Evolutionary conservation across 2,329 filamentous ascomycete genomes (phyloP).

Genomic region (Neofusicoccum sp.): DNA sequence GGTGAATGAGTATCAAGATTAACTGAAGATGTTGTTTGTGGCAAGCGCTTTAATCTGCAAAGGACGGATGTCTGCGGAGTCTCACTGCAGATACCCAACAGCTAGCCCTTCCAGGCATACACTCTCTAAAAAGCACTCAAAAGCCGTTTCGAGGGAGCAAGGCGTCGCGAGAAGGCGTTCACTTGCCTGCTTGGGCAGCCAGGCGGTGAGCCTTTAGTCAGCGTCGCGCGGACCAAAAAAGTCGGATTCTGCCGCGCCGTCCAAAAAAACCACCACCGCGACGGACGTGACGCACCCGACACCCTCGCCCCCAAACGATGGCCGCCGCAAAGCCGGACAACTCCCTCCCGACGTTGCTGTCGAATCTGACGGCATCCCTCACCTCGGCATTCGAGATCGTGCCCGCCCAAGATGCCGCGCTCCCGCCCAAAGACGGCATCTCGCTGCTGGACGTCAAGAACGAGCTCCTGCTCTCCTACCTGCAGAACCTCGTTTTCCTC

Average conservation of each 20-base stretch:
- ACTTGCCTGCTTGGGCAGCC: too few relatives aligned
- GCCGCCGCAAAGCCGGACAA: constrained; percentile 29
- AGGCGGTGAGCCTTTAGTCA: background rate
- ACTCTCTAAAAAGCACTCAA: too few relatives aligned
- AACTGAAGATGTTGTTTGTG: too few relatives aligned
- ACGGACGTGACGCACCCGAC: background rate
- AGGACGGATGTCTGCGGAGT: too few relatives aligned
- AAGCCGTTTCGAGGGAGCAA: too few relatives aligned
- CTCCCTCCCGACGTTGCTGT: constrained; percentile 40
- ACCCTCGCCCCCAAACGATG: background rate
- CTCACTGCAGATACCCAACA: too few relatives aligned
- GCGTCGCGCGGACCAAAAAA: background rate
- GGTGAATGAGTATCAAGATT: too few relatives aligned
- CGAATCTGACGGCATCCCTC: constrained; percentile 56
- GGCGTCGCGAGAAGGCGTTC: too few relatives aligned
- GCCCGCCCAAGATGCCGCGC: constrained; percentile 45
- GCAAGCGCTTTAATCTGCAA: too few relatives aligned
- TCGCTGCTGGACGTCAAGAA: constrained; percentile 95
- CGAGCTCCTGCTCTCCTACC: constrained; percentile 92
- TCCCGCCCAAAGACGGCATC: constrained; percentile 80
- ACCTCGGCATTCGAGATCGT: constrained; percentile 56
- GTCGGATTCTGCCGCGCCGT: background rate
- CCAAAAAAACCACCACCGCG: background rate
- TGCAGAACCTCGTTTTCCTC: constrained; percentile 89
- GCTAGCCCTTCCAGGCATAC: too few relatives aligned